A percentile compares a stretch with the other conserved stretches of the same genome.
phyloP scores from a whole-genome alignment of 1,139 yeast species.

The Meyerozyma smithsonii region DNA sequence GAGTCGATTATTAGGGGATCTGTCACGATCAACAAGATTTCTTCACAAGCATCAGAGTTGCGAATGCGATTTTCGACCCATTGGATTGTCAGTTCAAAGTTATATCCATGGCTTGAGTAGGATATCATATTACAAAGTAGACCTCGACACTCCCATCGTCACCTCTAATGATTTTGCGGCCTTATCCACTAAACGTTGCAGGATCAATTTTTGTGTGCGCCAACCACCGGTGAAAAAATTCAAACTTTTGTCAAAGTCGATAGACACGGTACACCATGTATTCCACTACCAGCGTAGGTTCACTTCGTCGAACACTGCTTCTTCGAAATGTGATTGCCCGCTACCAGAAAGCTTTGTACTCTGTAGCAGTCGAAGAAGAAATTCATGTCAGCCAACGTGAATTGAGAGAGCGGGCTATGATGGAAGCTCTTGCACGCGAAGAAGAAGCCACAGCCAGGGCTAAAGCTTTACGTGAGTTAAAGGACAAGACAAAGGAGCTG shows the following conservation, averaged over 20 bases:
- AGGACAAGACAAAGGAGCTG: slow-evolving; percentile 21
- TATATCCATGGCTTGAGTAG: not conserved
- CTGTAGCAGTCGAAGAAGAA: slow-evolving; percentile 1
- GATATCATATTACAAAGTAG: not conserved
- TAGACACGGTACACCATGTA: not conserved
- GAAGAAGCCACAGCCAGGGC: slow-evolving; percentile 36
- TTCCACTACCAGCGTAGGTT: not conserved
- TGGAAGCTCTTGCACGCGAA: slow-evolving; percentile 43
- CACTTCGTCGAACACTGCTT: not conserved
- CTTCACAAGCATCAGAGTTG: not conserved
- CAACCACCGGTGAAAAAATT: not conserved
- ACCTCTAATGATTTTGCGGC: too few species aligned
- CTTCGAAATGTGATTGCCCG: not conserved
- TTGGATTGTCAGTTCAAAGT: not conserved
- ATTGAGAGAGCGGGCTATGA: slow-evolving; percentile 37
- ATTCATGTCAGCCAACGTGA: slow-evolving; percentile 20
- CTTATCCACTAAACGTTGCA: too few species aligned
- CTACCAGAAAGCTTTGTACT: not conserved
- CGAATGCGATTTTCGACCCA: not conserved
- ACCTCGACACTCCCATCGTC: too few species aligned
- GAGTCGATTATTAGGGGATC: not conserved
- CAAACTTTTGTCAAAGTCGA: not conserved
- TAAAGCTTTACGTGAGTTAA: slow-evolving; percentile 35
- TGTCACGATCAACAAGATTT: not conserved
- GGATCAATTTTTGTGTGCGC: slow-evolving; percentile 1